Percentiles rank a stretch among this genome's conserved stretches.
phyloP scores from a whole-genome alignment of 257 asterid genomes.

The Buddleja alternifolia region DNA sequence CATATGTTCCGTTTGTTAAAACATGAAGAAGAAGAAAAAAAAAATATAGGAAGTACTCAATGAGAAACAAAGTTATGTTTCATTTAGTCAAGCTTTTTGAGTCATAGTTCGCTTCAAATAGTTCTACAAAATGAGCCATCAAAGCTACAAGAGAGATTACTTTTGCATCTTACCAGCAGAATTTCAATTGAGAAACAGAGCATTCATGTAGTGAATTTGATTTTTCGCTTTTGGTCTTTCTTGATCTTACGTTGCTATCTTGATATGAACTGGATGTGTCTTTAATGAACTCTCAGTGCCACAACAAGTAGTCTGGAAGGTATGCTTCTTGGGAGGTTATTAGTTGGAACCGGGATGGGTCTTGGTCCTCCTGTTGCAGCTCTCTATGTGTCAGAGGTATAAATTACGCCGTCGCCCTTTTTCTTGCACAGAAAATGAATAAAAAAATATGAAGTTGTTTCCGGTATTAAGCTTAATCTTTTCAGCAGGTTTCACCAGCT shows the following conservation, averaged over 20 bases:
- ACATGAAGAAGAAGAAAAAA: too few species aligned
- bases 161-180: too few species aligned
- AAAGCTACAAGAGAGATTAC: too few species aligned
- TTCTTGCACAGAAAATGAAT: neutral
- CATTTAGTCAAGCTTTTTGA: too few species aligned
- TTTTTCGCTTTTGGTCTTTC: neutral
- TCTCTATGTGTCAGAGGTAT: slow-evolving; percentile 91
- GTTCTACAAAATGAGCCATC: too few species aligned
- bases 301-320: slow-evolving; percentile 70
- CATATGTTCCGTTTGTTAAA: too few species aligned
- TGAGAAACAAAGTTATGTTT: too few species aligned
- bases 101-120: too few species aligned
- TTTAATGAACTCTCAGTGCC: slow-evolving; percentile 58
- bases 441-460: neutral
- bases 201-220: too few species aligned
- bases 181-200: too few species aligned
- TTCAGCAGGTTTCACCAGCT: slow-evolving; percentile 85
- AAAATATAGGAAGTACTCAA: too few species aligned
- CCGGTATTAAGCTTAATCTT: slow-evolving; percentile 32
- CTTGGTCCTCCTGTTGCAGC: slow-evolving; percentile 97
- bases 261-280: too few species aligned
- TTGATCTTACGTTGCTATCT: slow-evolving; percentile 17
- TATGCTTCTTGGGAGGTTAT: slow-evolving; percentile 92
- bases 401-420: slow-evolving; percentile 5
- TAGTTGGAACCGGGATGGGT: slow-evolving; percentile 94